Evolutionary conservation across 1,284 basidiomycete genomes (phyloP), one percentile per base, ranked within the genome.

Genomic region (Tausonia pullulans): DNA sequence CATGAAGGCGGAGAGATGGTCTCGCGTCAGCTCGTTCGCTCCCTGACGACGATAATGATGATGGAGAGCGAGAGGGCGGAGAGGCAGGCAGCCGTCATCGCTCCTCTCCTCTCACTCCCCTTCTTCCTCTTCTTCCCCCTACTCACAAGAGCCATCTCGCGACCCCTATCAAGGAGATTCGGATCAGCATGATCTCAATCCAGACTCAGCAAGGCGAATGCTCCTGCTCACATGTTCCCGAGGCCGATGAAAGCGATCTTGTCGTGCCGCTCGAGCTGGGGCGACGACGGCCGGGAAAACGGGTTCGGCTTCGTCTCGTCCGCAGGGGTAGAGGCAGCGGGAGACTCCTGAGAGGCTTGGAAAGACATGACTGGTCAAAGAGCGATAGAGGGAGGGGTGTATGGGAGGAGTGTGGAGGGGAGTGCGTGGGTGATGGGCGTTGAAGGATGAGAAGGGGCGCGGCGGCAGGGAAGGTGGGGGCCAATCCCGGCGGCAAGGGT

Each of bases 171-270:
- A 27, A 27, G 14, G 48, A 49, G 48, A 14, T 49, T 9, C 48
- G 14, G 48, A 8, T 49, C 48, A 49, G 48, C 8, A 14, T 14
- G 14, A 49, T 8, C 9, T 9, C 9, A 49, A 14, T 8, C 8
- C 48, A 14, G 8, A 49, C 48, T 49, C 48, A 13, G 39, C 39
- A 41, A 11, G 71, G 68, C 4, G 76, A 75, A 71, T 75, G 75
- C 50, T 73, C 67, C 64, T 70, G 71, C n/a, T 74, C 75, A 27
- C 74, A 78, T 78, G 59, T 73, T 74, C 7, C 77, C 77, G 44
- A 78, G 69, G 45, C 77, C 77, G 61, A 76, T 69, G 64, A 76
- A 76, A 3, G 74, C 77, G 40, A 74, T 68, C 62, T 72, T 75
- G 54, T 76, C 72, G 70, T 74, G 48, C 9, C 7, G 50, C 8